Percentiles rank a stretch among this genome's conserved stretches.
These are phyloP conservation scores for Daedalea quercina DNA, from an alignment of 768 basidiomycete species.

Conservation along the genomic window DNA sequence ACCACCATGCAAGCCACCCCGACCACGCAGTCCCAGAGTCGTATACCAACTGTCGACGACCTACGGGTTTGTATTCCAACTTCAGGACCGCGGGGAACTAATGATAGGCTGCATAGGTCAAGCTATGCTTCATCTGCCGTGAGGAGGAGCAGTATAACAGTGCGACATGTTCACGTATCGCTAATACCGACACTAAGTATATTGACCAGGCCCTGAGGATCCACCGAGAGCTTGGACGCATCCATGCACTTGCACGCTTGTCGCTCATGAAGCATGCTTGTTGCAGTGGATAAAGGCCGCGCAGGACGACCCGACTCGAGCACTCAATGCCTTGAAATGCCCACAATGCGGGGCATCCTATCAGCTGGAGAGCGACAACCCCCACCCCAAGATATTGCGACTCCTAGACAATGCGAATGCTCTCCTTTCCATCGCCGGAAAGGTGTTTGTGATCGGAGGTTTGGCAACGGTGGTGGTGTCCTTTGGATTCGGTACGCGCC, in stretches of 20 bases:
- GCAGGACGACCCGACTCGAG: conserved; percentile 46
- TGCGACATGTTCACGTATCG: conserved; percentile 4
- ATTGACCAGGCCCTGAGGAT: conserved; percentile 32
- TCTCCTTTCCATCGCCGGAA: conserved; percentile 42
- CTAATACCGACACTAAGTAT: neutral
- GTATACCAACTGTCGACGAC: conserved; percentile 26
- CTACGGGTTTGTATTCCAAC: conserved; percentile 17
- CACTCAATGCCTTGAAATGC: conserved; percentile 66
- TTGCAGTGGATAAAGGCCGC: conserved; percentile 75
- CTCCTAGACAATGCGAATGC: conserved; percentile 47
- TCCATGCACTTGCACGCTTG: conserved; percentile 73
- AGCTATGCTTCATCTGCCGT: conserved; percentile 75
- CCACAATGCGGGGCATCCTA: conserved; percentile 69
- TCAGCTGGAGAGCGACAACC: conserved; percentile 61
- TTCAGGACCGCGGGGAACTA: neutral
- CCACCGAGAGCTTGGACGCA: conserved; percentile 65
- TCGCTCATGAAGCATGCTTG: conserved; percentile 77
- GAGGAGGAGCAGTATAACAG: conserved; percentile 59
- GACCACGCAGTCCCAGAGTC: neutral
- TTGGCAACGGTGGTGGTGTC: conserved; percentile 45
- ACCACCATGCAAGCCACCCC: neutral
- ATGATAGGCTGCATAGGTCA: conserved; percentile 35
- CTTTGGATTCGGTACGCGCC: conserved; percentile 52
- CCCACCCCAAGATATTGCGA: conserved; percentile 45
- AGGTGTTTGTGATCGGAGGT: conserved; percentile 43